Evolutionary conservation across 2,329 filamentous ascomycete genomes (phyloP), one percentile per base, ranked within the genome.

Genomic region (Aspergillus pseudonomiae): DNA sequence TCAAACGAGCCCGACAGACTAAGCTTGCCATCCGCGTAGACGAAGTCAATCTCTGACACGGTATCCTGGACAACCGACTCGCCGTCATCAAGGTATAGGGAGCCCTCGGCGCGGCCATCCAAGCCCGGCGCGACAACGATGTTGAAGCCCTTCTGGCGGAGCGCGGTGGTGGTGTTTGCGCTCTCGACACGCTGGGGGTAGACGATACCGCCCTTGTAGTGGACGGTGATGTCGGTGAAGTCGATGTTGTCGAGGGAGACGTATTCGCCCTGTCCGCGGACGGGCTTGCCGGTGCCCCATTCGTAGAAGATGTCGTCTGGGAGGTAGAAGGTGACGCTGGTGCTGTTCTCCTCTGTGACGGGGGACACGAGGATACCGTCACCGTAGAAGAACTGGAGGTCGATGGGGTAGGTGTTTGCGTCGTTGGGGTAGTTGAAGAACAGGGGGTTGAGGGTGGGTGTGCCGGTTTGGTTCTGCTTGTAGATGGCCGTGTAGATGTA

Each of bases 261-360:
- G 58, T 60, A 60, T 9, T 50, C 58, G 46, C 58, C 58, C 4
- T 39, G 26, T 2, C 58, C 58, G 46, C 58, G 58, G 30, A 60
- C 58, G 9, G 58, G 58, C 19, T 28, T 41, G 16, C 58, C 58
- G 4, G 58, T 60, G 32, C 58, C 46, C 45, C 46, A 60, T 53
- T 60, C 58, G 19, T 60, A 60, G 58, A 60, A 60, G 46, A 60
- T 60, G 58, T 60, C 58, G 46, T 60, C 46, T 3, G 58, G 58
- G 14, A 60, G 58, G 46, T 60, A 60, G 58, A 30, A 60, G 10
- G 24, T 43, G 21, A 60, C n/a, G 46, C 46, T 53, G 1, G 58
- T 60, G 58, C 46, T 53, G 58, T 60, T 60, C 21, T 60, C 58
- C 9, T 60, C 58, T 5, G 46, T 41, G 39, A 41, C 39, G 21